These are phyloP conservation scores for Echria macrotheca DNA, from an alignment of 495 filamentous ascomycete species.

Conservation along the genomic window DNA sequence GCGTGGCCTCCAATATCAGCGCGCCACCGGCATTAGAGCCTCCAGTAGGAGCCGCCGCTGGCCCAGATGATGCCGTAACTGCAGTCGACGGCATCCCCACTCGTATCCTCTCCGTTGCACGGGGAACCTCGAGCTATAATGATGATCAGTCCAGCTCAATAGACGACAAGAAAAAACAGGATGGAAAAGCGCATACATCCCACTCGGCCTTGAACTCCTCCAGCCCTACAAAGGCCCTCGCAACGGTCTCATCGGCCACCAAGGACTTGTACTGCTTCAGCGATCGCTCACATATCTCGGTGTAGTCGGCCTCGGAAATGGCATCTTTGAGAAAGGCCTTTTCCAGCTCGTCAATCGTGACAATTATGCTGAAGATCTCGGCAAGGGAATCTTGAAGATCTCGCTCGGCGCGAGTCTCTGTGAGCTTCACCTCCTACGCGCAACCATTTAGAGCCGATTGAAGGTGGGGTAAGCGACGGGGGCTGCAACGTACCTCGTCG, in stretches of 20 bases:
- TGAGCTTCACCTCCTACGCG: constrained; percentile 81
- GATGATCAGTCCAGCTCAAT: too few relatives aligned
- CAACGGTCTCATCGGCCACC: constrained; percentile 78
- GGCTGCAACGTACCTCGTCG: constrained; percentile 61
- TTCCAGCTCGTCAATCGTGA: constrained; percentile 91
- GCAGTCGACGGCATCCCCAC: constrained; percentile 74
- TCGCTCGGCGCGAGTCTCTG: constrained; percentile 75
- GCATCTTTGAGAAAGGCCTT: constrained; percentile 97
- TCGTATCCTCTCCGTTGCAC: constrained; percentile 85
- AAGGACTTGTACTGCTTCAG: constrained; percentile 97
- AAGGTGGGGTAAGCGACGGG: neutral
- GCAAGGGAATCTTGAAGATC: constrained; percentile 94
- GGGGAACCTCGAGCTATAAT: constrained; percentile 80
- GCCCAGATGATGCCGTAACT: constrained; percentile 46
- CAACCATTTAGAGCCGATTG: neutral
- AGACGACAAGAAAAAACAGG: neutral
- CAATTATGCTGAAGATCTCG: constrained; percentile 95
- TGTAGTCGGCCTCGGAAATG: constrained; percentile 85
- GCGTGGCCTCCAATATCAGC: constrained; percentile 78
- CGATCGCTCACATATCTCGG: constrained; percentile 86
- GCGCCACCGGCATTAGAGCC: constrained; percentile 59
- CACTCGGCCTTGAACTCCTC: constrained; percentile 92
- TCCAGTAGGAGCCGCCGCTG: constrained; percentile 36
- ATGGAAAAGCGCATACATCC: constrained; percentile 56
- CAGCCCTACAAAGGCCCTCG: constrained; percentile 74